These are phyloP conservation scores for Poterioochromonas sp. DNA, from an alignment of 352 stramenopile genomes.

Conservation along the genomic window DNA sequence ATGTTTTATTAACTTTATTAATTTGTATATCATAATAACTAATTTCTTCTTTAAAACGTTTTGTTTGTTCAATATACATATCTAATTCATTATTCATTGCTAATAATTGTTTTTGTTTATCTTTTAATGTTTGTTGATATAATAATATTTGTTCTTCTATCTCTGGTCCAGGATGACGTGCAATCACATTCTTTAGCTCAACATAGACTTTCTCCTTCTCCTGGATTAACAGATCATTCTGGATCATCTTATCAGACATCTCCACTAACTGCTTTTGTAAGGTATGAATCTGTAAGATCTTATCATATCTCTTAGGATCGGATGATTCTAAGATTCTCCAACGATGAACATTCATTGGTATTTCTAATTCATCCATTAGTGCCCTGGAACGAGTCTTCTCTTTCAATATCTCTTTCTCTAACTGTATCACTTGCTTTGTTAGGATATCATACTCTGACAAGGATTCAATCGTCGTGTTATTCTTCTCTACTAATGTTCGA, in stretches of 20 bases:
- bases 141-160: constrained; percentile 68
- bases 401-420: constrained; percentile 62
- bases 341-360: constrained; percentile 76
- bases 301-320: constrained; percentile 72
- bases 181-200: constrained; percentile 74
- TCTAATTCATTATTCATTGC: constrained; percentile 75
- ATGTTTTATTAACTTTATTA: constrained; percentile 55
- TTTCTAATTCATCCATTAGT: constrained; percentile 73
- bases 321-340: constrained; percentile 75
- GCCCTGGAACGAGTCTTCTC: constrained; percentile 73
- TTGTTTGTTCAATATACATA: constrained; percentile 82
- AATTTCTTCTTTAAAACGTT: constrained; percentile 61
- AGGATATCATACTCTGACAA: not conserved
- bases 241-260: constrained; percentile 46
- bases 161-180: constrained; percentile 67
- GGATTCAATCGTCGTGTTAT: not conserved
- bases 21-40: constrained; percentile 57
- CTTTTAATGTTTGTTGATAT: constrained; percentile 73
- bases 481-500: not conserved
- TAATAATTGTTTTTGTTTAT: constrained; percentile 46
- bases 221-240: constrained; percentile 50
- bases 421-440: constrained; percentile 35
- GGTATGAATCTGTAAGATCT: constrained; percentile 70
- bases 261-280: constrained; percentile 67
- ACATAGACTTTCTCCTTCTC: constrained; percentile 69